These are phyloP conservation scores for Euryodendron excelsum DNA, from an alignment of 148 eudicot genomes.

Conservation along the genomic window DNA sequence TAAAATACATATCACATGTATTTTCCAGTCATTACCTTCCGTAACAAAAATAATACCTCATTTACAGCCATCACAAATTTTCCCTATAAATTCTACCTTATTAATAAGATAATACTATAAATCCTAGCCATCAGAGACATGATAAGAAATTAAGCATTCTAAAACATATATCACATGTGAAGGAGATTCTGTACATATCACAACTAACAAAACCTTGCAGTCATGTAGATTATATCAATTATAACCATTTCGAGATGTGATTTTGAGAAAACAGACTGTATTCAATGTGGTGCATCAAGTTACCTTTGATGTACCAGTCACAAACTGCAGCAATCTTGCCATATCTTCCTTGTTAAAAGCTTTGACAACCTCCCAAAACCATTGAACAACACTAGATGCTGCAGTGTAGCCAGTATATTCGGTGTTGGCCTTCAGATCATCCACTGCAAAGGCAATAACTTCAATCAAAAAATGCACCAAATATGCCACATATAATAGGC, in stretches of 20 bases:
- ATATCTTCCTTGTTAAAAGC: constrained; percentile 92
- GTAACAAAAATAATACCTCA: too few relatives aligned
- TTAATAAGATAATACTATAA: too few relatives aligned
- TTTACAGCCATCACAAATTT: too few relatives aligned
- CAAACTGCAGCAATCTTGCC: constrained; percentile 92
- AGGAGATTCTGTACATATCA: not conserved
- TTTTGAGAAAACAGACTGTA: not conserved
- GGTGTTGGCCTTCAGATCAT: constrained; percentile 90
- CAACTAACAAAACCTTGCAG: not conserved
- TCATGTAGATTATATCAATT: not conserved
- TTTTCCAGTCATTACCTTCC: too few relatives aligned
- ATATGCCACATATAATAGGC: not conserved
- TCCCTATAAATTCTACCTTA: too few relatives aligned
- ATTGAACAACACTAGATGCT: constrained; percentile 74
- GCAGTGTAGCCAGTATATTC: constrained; percentile 89
- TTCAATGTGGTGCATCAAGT: not conserved
- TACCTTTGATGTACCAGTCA: constrained; percentile 99
- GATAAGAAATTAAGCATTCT: not conserved
- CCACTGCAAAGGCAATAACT: constrained; percentile 55
- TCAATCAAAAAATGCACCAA: constrained; percentile 9
- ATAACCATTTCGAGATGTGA: not conserved
- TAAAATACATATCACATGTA: too few relatives aligned
- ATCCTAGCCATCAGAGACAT: not conserved
- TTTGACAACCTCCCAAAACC: constrained; percentile 98
- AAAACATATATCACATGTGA: not conserved